Conservation (phyloP, 441 rosid species). For the Corymbia calophylla region DNA sequence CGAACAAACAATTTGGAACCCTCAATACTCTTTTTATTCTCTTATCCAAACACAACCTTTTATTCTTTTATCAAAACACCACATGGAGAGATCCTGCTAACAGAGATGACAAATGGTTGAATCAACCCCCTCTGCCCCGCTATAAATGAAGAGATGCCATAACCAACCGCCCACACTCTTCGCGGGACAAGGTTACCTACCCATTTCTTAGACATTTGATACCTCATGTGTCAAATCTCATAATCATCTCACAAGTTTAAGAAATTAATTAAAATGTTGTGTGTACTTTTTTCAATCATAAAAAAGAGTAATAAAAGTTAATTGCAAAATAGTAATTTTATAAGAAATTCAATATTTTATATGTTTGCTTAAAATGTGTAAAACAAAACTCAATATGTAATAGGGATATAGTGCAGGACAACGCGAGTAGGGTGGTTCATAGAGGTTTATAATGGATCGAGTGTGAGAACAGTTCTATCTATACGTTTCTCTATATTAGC, state of each 20-base stretch:
- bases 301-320: background rate
- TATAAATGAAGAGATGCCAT: background rate
- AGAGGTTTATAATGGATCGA: slow-evolving; percentile 51
- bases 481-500: too few species aligned
- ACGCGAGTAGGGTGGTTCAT: slow-evolving; percentile 50
- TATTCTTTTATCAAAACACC: background rate
- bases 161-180: background rate
- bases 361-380: background rate
- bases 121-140: background rate
- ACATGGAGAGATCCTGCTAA: background rate
- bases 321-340: background rate
- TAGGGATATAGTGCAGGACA: background rate
- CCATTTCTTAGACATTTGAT: background rate
- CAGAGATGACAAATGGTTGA: background rate
- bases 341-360: background rate
- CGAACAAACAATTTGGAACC: background rate
- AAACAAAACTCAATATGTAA: background rate
- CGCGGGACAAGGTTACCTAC: background rate
- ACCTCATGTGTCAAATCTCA: background rate
- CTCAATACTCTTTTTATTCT: background rate
- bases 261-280: too few species aligned
- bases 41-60: background rate
- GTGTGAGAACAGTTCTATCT: background rate
- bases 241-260: background rate
- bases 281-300: background rate